Base-by-base conservation (phyloP, 2,329 filamentous ascomycete genomes). In the Aurifilum marmelostoma region DNA sequence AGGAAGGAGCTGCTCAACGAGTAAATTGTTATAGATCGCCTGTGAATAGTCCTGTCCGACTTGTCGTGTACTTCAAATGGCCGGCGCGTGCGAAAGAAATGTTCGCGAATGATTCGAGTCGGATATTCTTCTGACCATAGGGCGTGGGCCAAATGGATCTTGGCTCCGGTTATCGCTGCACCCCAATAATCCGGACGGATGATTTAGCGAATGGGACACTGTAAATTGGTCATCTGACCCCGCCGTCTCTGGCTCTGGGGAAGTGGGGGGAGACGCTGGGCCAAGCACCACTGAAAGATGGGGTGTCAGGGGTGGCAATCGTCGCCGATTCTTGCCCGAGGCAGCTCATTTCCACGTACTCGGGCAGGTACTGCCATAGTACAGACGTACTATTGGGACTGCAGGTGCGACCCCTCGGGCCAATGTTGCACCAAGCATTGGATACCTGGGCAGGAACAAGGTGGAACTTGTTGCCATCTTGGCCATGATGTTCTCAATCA, bases 171-270 rank as follows among this genome's bases (percentile, higher is more conserved):
- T 2, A 29, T 56, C 52, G 52, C 50, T 54, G 59, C 24, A 11
- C 6, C 7, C 47, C 14, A 6, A 24, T 39, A 12, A n/a, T 21
- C 50, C 56, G 65, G 65, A 27, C 18, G 27, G 41, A 29, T 39
- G 54, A 58, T 52, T 16, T 34, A 61, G 69, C 69, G 63, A 71
- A 71, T 71, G 21, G 54, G 52, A 50, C 63, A 4, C 34, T 12
- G 59, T 47, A 63, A 62, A 66, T 71, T 71, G 67, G 63, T 66
- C 67, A 71, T 24, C 65, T 63, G 62, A 59, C 65, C 65, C 68
- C 61, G 47, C 41, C 18, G 21, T 47, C 43, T 47, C 52, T n/a
- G 41, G 60, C 34, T 62, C 63, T 34, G 67, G 69, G 69, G 67
- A 66, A 69, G 67, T 66, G 69, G 69, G 66, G 41, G 21, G 14